These are phyloP conservation scores for Teratosphaeria gauchensis DNA, from an alignment of 2,329 filamentous ascomycete genomes.

Conservation along the genomic window DNA sequence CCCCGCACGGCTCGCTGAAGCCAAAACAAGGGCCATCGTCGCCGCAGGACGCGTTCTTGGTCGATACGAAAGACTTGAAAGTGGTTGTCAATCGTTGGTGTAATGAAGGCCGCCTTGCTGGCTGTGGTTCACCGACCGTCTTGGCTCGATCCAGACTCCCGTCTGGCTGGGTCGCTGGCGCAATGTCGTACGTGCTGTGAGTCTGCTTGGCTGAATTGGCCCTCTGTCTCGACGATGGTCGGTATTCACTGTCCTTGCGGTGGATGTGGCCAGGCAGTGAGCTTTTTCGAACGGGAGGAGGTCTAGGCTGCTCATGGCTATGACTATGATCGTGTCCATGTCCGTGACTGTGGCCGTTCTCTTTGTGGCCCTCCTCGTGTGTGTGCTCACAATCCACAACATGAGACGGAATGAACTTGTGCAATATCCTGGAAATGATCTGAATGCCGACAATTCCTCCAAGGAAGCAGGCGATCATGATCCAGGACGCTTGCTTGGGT, in stretches of 20 bases:
- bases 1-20: slow-evolving; percentile 51
- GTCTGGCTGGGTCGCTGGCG: background rate
- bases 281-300: slow-evolving; percentile 5
- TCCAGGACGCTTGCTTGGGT: slow-evolving; percentile 56
- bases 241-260: slow-evolving; percentile 5
- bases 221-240: background rate
- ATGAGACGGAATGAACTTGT: slow-evolving; percentile 66
- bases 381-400: slow-evolving; percentile 72
- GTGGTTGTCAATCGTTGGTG: slow-evolving; percentile 32
- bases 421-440: slow-evolving; percentile 59
- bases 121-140: background rate
- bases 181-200: background rate
- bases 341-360: slow-evolving; percentile 15
- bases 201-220: background rate
- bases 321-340: slow-evolving; percentile 22
- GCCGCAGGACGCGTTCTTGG: slow-evolving; percentile 38
- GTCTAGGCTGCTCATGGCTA: slow-evolving; percentile 11
- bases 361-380: slow-evolving; percentile 44
- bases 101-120: slow-evolving; percentile 29
- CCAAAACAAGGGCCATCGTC: slow-evolving; percentile 52
- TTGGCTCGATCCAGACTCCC: background rate
- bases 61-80: slow-evolving; percentile 40
- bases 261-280: slow-evolving; percentile 10
- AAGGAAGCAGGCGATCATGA: slow-evolving; percentile 60
- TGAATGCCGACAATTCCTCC: slow-evolving; percentile 68